phyloP scores from a whole-genome alignment of 352 stramenopile species.

The Lagenidium giganteum region DNA sequence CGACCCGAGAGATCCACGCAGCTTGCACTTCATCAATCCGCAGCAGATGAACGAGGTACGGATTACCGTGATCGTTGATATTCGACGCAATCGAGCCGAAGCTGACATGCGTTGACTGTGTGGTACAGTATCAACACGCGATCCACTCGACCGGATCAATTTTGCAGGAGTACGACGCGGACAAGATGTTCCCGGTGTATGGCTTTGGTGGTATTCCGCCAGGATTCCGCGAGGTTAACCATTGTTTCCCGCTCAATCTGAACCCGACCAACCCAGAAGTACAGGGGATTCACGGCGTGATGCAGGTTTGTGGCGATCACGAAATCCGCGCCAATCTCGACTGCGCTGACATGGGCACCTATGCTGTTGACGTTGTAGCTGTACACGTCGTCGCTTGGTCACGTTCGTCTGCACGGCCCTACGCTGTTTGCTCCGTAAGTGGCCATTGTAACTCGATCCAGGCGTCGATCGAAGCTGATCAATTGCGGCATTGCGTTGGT shows the following conservation, averaged over 20 bases:
- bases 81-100: too few relatives aligned
- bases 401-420: constrained; percentile 36
- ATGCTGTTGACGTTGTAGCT: too few relatives aligned
- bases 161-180: constrained; percentile 54
- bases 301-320: constrained; percentile 49
- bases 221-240: constrained; percentile 51
- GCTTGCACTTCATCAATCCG: constrained; percentile 56
- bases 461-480: too few relatives aligned
- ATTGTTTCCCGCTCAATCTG: constrained; percentile 86
- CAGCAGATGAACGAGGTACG: constrained; percentile 46
- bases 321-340: too few relatives aligned
- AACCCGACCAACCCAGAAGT: constrained; percentile 65
- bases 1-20: constrained; percentile 27
- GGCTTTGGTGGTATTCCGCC: constrained; percentile 74
- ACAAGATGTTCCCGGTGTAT: constrained; percentile 60
- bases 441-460: too few relatives aligned
- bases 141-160: constrained; percentile 50
- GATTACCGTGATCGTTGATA: too few relatives aligned
- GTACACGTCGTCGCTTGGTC: constrained; percentile 36
- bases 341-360: too few relatives aligned
- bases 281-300: constrained; percentile 46
- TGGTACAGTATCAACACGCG: constrained; percentile 71
- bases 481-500: too few relatives aligned
- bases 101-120: too few relatives aligned
- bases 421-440: constrained; percentile 43